Evolutionary conservation across 345 rosid species (phyloP).

Genomic region (Acer saccharum): DNA sequence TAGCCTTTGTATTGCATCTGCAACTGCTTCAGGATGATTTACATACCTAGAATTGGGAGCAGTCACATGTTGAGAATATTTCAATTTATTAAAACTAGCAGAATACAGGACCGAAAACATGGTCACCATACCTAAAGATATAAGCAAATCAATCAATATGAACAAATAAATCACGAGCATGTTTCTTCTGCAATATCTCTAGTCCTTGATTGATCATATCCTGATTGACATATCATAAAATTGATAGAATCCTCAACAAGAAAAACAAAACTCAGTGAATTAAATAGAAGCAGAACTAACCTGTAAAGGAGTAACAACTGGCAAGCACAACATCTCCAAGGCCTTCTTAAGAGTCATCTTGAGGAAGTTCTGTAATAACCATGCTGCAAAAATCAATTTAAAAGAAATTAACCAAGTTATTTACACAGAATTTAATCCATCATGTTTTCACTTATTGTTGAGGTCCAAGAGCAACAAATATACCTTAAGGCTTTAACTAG

Average conservation of each 20-base stretch:
- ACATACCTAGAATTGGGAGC: no score
- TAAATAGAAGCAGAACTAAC: constrained; percentile 38
- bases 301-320: constrained; percentile 87
- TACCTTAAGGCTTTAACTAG: constrained; percentile 97
- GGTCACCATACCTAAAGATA: no score
- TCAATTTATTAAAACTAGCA: no score
- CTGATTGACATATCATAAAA: constrained; percentile 44
- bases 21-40: no score
- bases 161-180: no score
- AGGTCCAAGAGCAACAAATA: constrained; percentile 8
- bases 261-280: neutral
- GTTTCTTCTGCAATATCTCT: no score
- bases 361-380: constrained; percentile 91
- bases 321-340: constrained; percentile 78
- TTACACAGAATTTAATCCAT: constrained; percentile 15
- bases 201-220: no score
- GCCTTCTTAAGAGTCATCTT: constrained; percentile 87
- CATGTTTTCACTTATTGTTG: constrained; percentile 18
- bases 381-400: constrained; percentile 56
- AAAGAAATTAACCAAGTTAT: constrained; percentile 26
- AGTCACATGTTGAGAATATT: no score
- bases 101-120: no score
- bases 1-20: no score
- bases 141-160: no score
- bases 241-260: constrained; percentile 22